Conservation (phyloP, 2,329 filamentous ascomycete species). For the Teratosphaeriaceae sp. region DNA sequence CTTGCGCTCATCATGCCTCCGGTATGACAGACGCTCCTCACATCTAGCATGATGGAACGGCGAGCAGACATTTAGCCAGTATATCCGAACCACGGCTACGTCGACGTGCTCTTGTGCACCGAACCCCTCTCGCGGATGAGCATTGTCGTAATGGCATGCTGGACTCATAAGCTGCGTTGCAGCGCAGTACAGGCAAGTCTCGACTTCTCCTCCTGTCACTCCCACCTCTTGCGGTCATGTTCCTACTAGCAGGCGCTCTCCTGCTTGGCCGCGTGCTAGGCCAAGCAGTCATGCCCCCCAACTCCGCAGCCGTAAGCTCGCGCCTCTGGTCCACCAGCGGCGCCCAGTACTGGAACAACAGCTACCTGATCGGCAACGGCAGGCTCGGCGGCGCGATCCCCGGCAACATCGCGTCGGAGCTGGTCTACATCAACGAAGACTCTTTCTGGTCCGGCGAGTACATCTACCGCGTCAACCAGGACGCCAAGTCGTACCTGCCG, state of each 20-base stretch:
- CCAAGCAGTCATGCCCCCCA: slow-evolving; percentile 1
- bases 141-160: neutral
- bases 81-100: neutral
- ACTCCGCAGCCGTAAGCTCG: neutral
- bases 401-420: slow-evolving; percentile 6
- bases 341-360: slow-evolving; percentile 6
- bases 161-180: neutral
- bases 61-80: slow-evolving; percentile 1
- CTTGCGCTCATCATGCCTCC: neutral
- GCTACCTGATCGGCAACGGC: slow-evolving; percentile 10
- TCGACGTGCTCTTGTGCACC: neutral
- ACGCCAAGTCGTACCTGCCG: slow-evolving; percentile 2
- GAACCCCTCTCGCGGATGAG: neutral
- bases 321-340: neutral
- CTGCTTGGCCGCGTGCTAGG: neutral
- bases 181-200: neutral
- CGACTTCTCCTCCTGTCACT: neutral
- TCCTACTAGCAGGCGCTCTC: neutral
- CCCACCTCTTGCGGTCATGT: neutral
- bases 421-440: slow-evolving; percentile 10
- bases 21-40: no score
- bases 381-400: slow-evolving; percentile 8
- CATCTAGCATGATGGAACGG: neutral
- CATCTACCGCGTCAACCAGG: slow-evolving; percentile 7
- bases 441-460: slow-evolving; percentile 10